Conservation (phyloP, 1,284 basidiomycete genomes). For the Apiotrichum laibachii region DNA sequence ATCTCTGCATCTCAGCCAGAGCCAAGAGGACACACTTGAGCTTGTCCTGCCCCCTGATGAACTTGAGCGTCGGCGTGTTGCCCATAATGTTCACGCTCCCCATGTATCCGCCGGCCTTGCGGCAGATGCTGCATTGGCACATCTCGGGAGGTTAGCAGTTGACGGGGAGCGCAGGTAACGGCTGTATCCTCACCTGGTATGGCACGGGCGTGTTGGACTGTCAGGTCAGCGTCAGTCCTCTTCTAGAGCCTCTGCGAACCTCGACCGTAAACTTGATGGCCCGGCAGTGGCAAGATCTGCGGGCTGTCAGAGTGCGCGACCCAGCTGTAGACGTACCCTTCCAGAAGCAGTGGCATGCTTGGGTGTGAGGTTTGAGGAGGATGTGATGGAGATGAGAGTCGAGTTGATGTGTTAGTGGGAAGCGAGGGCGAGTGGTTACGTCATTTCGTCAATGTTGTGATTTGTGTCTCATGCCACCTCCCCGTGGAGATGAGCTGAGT, state of each 20-base stretch:
- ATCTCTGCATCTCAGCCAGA: too few relatives aligned
- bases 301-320: neutral
- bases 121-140: conserved; percentile 51
- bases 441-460: too few relatives aligned
- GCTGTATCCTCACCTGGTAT: conserved; percentile 30
- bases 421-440: too few relatives aligned
- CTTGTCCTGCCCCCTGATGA: conserved; percentile 44
- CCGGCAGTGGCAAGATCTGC: conserved; percentile 50
- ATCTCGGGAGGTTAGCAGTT: conserved; percentile 19
- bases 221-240: conserved; percentile 1
- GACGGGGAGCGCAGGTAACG: neutral
- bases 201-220: conserved; percentile 50
- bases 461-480: too few relatives aligned
- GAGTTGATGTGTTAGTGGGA: neutral
- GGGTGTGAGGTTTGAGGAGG: neutral
- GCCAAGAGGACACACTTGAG: conserved; percentile 37
- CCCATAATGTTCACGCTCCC: conserved; percentile 51
- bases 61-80: conserved; percentile 43
- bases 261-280: conserved; percentile 46
- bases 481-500: too few relatives aligned
- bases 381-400: neutral
- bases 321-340: conserved; percentile 27
- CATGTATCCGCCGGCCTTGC: conserved; percentile 51
- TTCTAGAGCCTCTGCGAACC: conserved; percentile 14
- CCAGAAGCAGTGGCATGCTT: conserved; percentile 42